phyloP scores from a whole-genome alignment of 805 yeast genomes.

The Diddensiella caesifluorescens region DNA sequence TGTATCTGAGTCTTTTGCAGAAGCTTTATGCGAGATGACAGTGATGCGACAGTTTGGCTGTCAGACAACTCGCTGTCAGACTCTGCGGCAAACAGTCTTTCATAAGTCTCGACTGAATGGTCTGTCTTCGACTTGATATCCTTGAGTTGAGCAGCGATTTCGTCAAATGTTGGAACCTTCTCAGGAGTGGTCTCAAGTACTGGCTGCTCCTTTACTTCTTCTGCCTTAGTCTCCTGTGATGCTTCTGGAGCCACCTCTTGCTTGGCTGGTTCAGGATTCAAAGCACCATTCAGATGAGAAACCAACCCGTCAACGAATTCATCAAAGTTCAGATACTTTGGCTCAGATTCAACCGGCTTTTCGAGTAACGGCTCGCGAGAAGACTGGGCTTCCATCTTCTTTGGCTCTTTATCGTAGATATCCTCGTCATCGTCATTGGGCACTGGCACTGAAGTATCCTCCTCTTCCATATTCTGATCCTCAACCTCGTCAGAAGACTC shows the following conservation, averaged over 20 bases:
- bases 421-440: constrained; percentile 11
- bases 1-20: constrained; percentile 25
- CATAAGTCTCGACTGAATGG: constrained; percentile 18
- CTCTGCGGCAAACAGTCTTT: constrained; percentile 15
- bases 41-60: constrained; percentile 3
- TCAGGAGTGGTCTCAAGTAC: constrained; percentile 4
- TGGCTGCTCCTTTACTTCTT: constrained; percentile 9
- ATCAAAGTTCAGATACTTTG: constrained; percentile 5
- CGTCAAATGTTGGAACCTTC: neutral
- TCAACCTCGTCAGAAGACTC: constrained; percentile 6
- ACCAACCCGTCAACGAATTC: constrained; percentile 9
- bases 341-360: constrained; percentile 5
- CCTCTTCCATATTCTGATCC: constrained; percentile 8
- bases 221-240: neutral
- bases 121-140: constrained; percentile 16
- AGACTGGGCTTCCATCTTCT: neutral
- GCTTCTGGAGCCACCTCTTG: constrained; percentile 9
- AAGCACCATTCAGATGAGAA: constrained; percentile 1
- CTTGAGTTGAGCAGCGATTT: constrained; percentile 5
- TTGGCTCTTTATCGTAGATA: constrained; percentile 6
- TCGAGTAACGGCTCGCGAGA: neutral
- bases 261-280: neutral
- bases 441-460: constrained; percentile 16
- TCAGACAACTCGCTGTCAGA: constrained; percentile 7
- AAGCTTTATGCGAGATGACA: constrained; percentile 25